Evolutionary conservation across 495 filamentous ascomycete species (phyloP).

Genomic region (Hypoxylon perforatum): DNA sequence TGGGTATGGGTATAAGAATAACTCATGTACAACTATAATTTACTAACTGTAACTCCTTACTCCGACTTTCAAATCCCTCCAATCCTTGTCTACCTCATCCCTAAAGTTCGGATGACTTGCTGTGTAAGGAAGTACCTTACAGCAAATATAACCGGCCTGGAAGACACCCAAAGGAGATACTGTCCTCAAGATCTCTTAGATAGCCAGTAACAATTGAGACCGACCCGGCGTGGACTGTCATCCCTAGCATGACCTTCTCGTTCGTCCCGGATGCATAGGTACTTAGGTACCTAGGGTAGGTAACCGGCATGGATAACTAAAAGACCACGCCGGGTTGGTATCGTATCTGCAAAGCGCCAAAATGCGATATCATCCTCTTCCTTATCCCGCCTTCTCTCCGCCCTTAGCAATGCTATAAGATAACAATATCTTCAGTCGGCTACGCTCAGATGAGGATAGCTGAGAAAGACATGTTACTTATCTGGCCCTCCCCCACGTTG

Average conservation of each 20-base stretch:
- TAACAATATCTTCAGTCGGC: background rate
- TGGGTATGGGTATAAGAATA: too few relatives aligned
- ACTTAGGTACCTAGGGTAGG: background rate
- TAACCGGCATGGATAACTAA: too few relatives aligned
- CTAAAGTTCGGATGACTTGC: background rate
- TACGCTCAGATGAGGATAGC: slow-evolving; percentile 16
- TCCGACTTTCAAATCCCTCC: background rate
- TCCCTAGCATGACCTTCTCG: background rate
- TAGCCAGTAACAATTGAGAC: background rate
- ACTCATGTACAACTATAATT: background rate
- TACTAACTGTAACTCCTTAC: slow-evolving; percentile 1
- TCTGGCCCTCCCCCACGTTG: slow-evolving; percentile 29
- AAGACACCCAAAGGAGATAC: background rate
- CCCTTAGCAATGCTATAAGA: too few relatives aligned
- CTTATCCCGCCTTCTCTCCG: too few relatives aligned
- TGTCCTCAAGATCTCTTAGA: too few relatives aligned
- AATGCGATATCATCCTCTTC: too few relatives aligned
- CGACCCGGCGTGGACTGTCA: background rate
- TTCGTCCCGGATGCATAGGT: background rate
- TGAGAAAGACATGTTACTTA: slow-evolving; percentile 15
- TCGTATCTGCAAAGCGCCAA: too few relatives aligned
- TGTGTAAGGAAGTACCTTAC: background rate
- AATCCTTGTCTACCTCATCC: background rate
- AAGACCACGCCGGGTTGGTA: too few relatives aligned
- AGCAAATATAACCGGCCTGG: background rate